A percentile compares a stretch with the other conserved stretches of the same genome.
phyloP scores from a whole-genome alignment of 331 rosid genomes.

The Rosa hybrid region DNA sequence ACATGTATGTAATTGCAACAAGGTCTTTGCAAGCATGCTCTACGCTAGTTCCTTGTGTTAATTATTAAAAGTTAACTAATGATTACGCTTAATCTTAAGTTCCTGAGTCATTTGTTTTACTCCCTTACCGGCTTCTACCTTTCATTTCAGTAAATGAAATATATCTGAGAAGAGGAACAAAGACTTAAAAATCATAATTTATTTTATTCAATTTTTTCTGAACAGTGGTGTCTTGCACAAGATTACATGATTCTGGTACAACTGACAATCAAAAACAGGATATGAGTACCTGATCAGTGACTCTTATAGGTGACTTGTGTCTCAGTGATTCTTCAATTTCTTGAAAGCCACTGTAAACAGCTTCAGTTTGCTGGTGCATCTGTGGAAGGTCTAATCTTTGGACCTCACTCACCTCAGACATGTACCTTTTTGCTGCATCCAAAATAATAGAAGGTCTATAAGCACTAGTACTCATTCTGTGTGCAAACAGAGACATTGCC shows the following conservation, averaged over 20 bases:
- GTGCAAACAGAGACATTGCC: slow-evolving; percentile 80
- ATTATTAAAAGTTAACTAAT: background rate
- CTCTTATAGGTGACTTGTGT: slow-evolving; percentile 51
- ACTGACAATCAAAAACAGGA: slow-evolving; percentile 55
- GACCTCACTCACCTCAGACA: slow-evolving; percentile 60
- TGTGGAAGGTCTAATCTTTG: slow-evolving; percentile 85
- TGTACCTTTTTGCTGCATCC: slow-evolving; percentile 76
- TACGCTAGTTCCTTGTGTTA: background rate
- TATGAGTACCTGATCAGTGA: slow-evolving; percentile 64
- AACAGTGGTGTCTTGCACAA: background rate
- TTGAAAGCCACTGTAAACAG: slow-evolving; percentile 69
- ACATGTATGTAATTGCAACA: background rate
- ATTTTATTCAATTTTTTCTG: background rate
- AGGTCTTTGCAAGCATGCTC: background rate
- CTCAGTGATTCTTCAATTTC: slow-evolving; percentile 28
- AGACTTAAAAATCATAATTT: background rate
- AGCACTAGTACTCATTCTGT: slow-evolving; percentile 61
- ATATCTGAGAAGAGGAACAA: background rate
- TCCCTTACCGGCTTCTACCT: background rate
- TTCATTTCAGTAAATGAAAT: background rate
- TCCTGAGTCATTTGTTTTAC: background rate
- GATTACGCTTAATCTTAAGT: background rate
- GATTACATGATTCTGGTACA: background rate
- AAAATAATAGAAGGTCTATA: slow-evolving; percentile 43
- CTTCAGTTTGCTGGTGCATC: slow-evolving; percentile 59